Base-by-base conservation (phyloP, 345 rosid genomes). In the Brassica juncea region DNA sequence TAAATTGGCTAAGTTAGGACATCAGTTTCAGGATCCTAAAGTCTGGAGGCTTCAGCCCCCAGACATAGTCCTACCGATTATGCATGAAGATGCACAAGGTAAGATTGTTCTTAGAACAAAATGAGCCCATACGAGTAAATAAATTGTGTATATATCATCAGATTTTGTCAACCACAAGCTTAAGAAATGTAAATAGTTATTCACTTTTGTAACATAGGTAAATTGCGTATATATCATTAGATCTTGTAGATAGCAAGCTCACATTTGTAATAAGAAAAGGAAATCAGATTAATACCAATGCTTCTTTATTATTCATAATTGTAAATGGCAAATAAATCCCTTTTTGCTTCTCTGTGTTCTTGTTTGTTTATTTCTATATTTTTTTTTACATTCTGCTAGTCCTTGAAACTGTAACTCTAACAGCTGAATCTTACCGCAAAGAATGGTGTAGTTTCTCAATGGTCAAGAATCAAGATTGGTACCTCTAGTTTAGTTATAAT, bases 11-110 rank as follows among this genome's bases (percentile, higher is more conserved):
- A 84, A 81, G 70, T 76, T 94, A 27, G 97, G 97, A 44, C 97
- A 91, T 76, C 83, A 70, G 37, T 76, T 82, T 42, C 75, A 81
- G 68, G 76, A 84, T 76, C 92, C 94, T 68, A 84, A 59, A 61
- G 74, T 92, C 75, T 91, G 97, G 97, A 70, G 61, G 65, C 31
- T 80, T 34, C 55, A 58, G 47, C 95, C 97, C 47, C 95, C 98
- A 0, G 65, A 86, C 0, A 84, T 87, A 78, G 86, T 94, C 14
- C 54, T 85, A 78, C 86, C 75, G 2, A 80, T 94, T 32, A 76
- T 94, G 84, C 83, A 78, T 60, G 95, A 93, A 8, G 98, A 91
- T 82, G 94, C 94, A 6, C 47, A 81, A 58, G 97, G 94, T 31
- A 89, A 87, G 84, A 83, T 88, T 68, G 27, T 88, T 60, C 72